Evolutionary conservation across 345 rosid species (phyloP), one percentile per base, ranked within the genome.

Genomic region (Noccaea bulbosa): DNA sequence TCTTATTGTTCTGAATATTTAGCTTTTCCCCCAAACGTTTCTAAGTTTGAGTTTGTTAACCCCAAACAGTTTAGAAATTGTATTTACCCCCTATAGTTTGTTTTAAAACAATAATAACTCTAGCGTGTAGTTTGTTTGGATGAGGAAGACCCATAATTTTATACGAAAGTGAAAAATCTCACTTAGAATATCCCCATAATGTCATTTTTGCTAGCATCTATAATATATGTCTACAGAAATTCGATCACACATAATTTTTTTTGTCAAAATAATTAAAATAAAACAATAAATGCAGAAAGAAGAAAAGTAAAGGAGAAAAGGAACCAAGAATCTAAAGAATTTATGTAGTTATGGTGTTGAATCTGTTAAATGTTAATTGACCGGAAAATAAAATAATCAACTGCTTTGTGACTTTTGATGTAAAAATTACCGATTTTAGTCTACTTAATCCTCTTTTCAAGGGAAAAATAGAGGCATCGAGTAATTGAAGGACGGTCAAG

Each of bases 401-500:
- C 0, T 40, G 6, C 24, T 53, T 30, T 4, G 8, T 32, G n/a
- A 32, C 0, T 9, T 50, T 4, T 47, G 1, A 1, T 39, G 53
- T 32, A 6, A 45, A 20, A 46, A 0, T 22, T 15, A 12, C 34
- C 11, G 57, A 38, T 56, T 24, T 58, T 40, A 67, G 72, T 66
- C 44, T 35, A 72, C 57, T 50, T 49, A 54, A 46, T 61, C 65
- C 79, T 7, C 8, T 38, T 62, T 54, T 16, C 17, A 40, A 46
- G 74, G 46, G 22, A 5, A 39, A 64, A 62, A 62, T 46, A 69
- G 79, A 69, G 79, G 79, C 24, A 7, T 54, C 2, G 70, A 75
- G 74, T n/a, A 62, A 62, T 69, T 15, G 14, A 69, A 69, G 79
- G 74, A 53, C 4, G 47, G 54, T 67, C 41, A 51, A 67, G 33